phyloP scores from a whole-genome alignment of 1,284 basidiomycete genomes.

The Melampsora larici-populina region DNA sequence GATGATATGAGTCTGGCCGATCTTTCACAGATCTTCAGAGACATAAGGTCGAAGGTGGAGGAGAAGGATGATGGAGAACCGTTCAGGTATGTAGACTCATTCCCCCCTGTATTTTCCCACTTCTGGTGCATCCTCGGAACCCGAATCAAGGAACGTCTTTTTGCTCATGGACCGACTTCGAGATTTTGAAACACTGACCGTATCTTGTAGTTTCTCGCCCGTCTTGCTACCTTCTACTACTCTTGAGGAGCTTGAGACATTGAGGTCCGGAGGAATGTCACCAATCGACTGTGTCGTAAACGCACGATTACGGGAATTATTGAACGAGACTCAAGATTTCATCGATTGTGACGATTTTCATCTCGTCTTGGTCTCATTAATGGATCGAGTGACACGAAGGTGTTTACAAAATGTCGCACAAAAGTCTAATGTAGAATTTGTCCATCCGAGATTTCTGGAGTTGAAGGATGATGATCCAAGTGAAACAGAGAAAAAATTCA shows the following conservation, averaged over 20 bases:
- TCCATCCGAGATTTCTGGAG: background rate
- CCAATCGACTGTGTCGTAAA: constrained; percentile 47
- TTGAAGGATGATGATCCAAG: background rate
- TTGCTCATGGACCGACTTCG: too few relatives aligned
- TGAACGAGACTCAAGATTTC: constrained; percentile 67
- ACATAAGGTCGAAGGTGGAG: constrained; percentile 71
- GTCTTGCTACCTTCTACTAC: constrained; percentile 60
- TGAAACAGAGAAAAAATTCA: background rate
- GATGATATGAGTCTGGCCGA: constrained; percentile 67
- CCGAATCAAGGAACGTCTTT: background rate
- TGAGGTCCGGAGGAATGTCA: constrained; percentile 57
- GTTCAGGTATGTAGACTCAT: constrained; percentile 19
- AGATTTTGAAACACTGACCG: background rate
- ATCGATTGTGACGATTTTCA: constrained; percentile 69
- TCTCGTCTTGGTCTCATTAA: constrained; percentile 59
- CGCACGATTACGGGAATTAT: constrained; percentile 63
- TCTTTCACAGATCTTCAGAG: constrained; percentile 64
- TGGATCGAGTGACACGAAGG: background rate
- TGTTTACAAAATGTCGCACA: background rate
- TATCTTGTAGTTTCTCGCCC: constrained; percentile 9
- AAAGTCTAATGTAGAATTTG: background rate
- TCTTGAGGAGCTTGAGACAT: constrained; percentile 66
- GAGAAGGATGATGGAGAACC: constrained; percentile 46
- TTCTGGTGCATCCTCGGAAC: background rate
- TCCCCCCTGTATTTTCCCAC: background rate